Base-by-base conservation (phyloP, 2,329 filamentous ascomycete species). In the Cercospora citrullina region DNA sequence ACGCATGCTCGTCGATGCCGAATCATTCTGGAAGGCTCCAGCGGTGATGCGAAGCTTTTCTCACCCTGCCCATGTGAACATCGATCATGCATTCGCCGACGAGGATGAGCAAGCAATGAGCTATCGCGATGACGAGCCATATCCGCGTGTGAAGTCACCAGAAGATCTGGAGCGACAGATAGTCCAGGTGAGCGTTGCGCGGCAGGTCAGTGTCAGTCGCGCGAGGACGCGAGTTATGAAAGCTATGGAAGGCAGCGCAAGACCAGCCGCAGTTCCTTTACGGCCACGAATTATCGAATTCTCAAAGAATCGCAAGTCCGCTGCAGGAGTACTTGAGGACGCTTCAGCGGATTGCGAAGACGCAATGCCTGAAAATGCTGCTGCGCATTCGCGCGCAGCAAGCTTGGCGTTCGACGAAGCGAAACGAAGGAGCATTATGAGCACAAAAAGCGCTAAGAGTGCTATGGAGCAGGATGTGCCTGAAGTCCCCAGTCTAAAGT, bases 271-370 rank as follows among this genome's bases (percentile, higher is more conserved):
- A 60, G 75, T 75, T 62, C 76, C 76, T 12, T 39, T 78, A 14
- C 59, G 71, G 26, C 77, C 77, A 21, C 66, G 73, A 31, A 72
- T 79, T 3, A 76, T 79, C 57, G 74, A 78, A 51, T 60, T 79
- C 67, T 68, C 60, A 9, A 73, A 71, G 65, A 74, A 75, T 53
- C 69, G 77, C 45, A 77, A 77, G 72, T 78, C 76, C 62, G 75
- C 74, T 31, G 68, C 75, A 28, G 75, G 75, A 3, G 64, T 77
- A 57, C 70, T 76, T 60, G 76, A 76, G 53, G 66, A 69, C 18
- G 71, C 68, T 14, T 55, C 59, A 5, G 63, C 63, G 21, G 66
- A 61, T 23, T 30, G 21, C 7, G 63, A 33, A 42, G 66, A 68
- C 30, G 60, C 57, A 2, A 63, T 68, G 59, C 67, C 63, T 2